Conservation (phyloP, 768 basidiomycete species). For the Epithele typhae region DNA sequence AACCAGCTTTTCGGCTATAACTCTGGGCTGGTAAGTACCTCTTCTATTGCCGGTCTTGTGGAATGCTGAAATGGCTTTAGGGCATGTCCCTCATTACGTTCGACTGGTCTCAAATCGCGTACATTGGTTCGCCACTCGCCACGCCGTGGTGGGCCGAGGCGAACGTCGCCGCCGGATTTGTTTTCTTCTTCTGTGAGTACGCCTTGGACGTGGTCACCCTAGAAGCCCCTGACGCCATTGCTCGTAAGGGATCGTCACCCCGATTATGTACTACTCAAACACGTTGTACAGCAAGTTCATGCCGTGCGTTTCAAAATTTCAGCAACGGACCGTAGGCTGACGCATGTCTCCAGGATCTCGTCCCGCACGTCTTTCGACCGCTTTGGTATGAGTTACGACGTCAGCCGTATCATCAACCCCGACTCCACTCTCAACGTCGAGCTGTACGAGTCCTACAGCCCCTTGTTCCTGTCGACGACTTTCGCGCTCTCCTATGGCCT, state of each 20-base stretch:
- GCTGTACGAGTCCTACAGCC: slow-evolving; percentile 39
- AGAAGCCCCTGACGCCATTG: neutral
- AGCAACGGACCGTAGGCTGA: too few species aligned
- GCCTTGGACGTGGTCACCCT: too few species aligned
- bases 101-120: slow-evolving; percentile 67
- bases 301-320: slow-evolving; percentile 32
- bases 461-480: slow-evolving; percentile 44
- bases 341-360: slow-evolving; percentile 20
- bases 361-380: slow-evolving; percentile 41
- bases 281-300: slow-evolving; percentile 31
- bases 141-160: slow-evolving; percentile 81
- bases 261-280: slow-evolving; percentile 35
- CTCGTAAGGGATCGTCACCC: slow-evolving; percentile 34
- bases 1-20: slow-evolving; percentile 54
- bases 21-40: slow-evolving; percentile 6
- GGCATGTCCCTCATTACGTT: slow-evolving; percentile 69
- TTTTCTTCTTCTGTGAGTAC: slow-evolving; percentile 39
- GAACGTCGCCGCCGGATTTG: slow-evolving; percentile 49
- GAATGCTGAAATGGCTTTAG: slow-evolving; percentile 8
- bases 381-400: slow-evolving; percentile 36
- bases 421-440: slow-evolving; percentile 32
- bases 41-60: slow-evolving; percentile 13
- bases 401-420: slow-evolving; percentile 34
- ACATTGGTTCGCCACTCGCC: slow-evolving; percentile 58
- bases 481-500: slow-evolving; percentile 53